Evolutionary conservation across 1,139 yeast genomes (phyloP).

Genomic region (Trichomonascaceae sp.): DNA sequence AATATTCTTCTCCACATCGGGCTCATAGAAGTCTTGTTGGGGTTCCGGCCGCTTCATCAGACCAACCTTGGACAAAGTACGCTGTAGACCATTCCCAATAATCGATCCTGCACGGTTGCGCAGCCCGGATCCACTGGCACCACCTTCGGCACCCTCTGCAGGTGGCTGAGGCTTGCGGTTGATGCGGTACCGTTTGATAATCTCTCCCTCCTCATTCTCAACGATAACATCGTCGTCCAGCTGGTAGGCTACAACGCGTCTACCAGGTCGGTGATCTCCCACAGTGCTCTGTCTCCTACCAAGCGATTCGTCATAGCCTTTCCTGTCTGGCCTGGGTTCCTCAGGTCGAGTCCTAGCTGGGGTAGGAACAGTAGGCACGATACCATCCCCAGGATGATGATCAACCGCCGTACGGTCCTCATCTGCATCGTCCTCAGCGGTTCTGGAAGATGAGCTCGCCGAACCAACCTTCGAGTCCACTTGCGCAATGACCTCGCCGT

Average conservation of each 20-base stretch:
- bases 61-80: constrained; percentile 19
- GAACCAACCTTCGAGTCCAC: constrained; percentile 9
- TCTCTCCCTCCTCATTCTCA: constrained; percentile 88
- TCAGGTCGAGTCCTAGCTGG: not conserved
- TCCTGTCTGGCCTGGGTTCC: not conserved
- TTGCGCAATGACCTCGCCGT: constrained; percentile 60
- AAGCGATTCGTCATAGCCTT: not conserved
- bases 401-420: not conserved
- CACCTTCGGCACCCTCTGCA: constrained; percentile 7
- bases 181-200: constrained; percentile 67
- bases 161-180: constrained; percentile 39
- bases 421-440: not conserved
- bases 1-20: constrained; percentile 17
- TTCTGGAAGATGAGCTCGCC: constrained; percentile 2
- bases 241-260: constrained; percentile 40
- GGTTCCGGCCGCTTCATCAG: constrained; percentile 6
- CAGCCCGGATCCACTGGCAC: not conserved
- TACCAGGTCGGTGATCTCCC: constrained; percentile 5
- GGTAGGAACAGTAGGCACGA: not conserved
- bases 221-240: constrained; percentile 64
- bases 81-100: constrained; percentile 9
- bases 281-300: not conserved
- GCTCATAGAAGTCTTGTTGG: no score
- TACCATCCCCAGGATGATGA: not conserved
- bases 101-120: constrained; percentile 3